Evolutionary conservation across 768 basidiomycete species (phyloP), one percentile per base, ranked within the genome.

Genomic region (Lentinus brumalis): DNA sequence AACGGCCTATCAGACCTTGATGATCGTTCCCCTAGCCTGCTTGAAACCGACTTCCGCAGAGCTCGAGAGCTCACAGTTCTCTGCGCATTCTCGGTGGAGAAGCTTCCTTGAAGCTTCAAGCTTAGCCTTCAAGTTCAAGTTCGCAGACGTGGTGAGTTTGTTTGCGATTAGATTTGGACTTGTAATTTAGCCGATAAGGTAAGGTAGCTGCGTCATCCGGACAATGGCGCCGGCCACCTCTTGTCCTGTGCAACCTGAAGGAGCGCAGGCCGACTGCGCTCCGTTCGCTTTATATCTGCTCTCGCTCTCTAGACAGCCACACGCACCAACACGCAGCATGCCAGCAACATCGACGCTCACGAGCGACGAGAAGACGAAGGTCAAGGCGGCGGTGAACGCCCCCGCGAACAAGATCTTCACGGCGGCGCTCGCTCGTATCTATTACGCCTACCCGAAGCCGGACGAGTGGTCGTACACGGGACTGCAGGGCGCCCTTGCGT

Each of bases 371-470:
- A 98, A 93, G 75, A 71, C 78, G 32, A 88, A 85, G 67, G 81
- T 98, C 64, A 91, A 88, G 72, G 75, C 79, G 11, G 81, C 86
- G 3, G 74, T 92, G 21, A 79, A 86, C 4, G 68, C 73, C 0
- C 73, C 82, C 3, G 75, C 67, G 21, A 84, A 87, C 78, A 96
- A 96, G 80, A 91, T 96, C 65, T 68, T 86, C 46, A 85, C 76
- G 44, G 95, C 94, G n/a, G 86, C 90, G 0, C 81, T 93, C 40
- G 92, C 87, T 11, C 84, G 96, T 45, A 83, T 99, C 56, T 99
- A 98, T 78, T 93, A 92, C 75, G 94, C 95, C 1, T 79, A 89
- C 70, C 95, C 91, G 30, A 77, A 86, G 60, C 89, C 84, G 2
- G 71, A 77, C 62, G 83, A 85, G 64, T 98, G 96, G 96, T 81